A percentile compares a stretch with the other conserved stretches of the same genome.
Conservation (phyloP, 192 early-diverging fungal genomes). For the Anaeromyces robustus region DNA sequence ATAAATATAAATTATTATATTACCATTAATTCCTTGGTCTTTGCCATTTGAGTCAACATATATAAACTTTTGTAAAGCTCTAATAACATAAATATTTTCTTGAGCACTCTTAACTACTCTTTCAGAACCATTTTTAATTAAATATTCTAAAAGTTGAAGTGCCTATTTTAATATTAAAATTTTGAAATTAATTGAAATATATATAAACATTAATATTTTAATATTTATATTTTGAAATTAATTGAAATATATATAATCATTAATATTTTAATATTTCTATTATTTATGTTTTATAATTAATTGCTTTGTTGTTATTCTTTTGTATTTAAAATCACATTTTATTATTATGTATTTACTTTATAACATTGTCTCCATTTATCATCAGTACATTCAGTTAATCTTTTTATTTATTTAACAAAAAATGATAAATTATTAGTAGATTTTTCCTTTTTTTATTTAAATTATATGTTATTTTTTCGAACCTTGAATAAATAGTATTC, state of each 20-base stretch:
- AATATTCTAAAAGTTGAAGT: conserved; percentile 80
- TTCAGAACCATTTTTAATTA: conserved; percentile 89
- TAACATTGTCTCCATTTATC: conserved; percentile 89
- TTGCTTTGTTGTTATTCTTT: no score
- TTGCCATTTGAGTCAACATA: conserved; percentile 86
- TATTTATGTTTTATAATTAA: no score
- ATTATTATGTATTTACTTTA: conserved; percentile 36
- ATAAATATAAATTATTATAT: not conserved
- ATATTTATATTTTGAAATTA: no score
- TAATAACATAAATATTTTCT: conserved; percentile 74
- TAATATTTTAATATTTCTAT: no score
- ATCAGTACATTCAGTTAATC: conserved; percentile 64
- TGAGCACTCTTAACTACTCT: conserved; percentile 78
- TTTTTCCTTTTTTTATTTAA: no score
- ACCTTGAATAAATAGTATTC: conserved; percentile 71
- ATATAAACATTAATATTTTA: no score
- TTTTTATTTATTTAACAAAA: not conserved
- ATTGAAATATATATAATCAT: no score
- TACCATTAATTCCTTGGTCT: conserved; percentile 94
- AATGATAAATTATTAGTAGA: not conserved
- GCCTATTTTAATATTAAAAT: no score
- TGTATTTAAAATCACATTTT: no score
- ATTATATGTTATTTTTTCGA: no score
- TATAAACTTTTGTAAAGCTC: conserved; percentile 72
- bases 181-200: no score